Base-by-base conservation (phyloP, 2,329 filamentous ascomycete genomes). In the Alternaria alternata region DNA sequence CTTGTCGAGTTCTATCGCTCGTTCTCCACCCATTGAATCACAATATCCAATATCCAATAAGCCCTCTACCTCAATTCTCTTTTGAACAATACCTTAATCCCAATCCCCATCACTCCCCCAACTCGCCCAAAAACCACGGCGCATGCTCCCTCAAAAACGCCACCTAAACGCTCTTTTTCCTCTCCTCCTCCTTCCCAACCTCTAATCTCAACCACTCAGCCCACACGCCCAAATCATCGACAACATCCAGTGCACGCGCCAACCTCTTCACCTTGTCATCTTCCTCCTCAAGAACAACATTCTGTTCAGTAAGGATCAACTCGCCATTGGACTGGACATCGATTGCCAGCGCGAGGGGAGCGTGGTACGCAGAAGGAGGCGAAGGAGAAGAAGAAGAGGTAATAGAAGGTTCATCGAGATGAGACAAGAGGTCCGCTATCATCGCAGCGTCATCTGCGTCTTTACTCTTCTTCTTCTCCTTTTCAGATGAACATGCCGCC, bases 301-400 rank as follows among this genome's bases (percentile, higher is more conserved):
- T 89, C 66, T 90, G 86, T 24, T 86, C 83, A 3, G 83, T 77
- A 36, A 91, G 80, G 18, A 85, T 80, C 4, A 91, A 82, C 14
- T 85, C 80, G 5, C 85, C 89, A 57, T 89, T 88, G 36, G 84
- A 80, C 20, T 85, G 81, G 18, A 91, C 84, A 66, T 87, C 86
- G 12, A 91, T 68, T 26, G 82, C 83, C 24, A 91, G 78, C 59
- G 84, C 84, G 28, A 77, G 58, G 3, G 75, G 69, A 1, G 83
- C 85, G 34, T 24, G 52, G 39, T 51, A 51, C 0, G 30, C 0
- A 4, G 61, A 56, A 20, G 66, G 74, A 9, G 69, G 54, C 18
- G 26, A 2, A 26, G 24, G 2, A 26, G 24, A 2, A 26, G 24
- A 1, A 7, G 24, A 26, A 7, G 24, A 0, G 2, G 24, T 7